These are phyloP conservation scores for Komagataella populi DNA, from an alignment of 805 yeast genomes.

Conservation along the genomic window DNA sequence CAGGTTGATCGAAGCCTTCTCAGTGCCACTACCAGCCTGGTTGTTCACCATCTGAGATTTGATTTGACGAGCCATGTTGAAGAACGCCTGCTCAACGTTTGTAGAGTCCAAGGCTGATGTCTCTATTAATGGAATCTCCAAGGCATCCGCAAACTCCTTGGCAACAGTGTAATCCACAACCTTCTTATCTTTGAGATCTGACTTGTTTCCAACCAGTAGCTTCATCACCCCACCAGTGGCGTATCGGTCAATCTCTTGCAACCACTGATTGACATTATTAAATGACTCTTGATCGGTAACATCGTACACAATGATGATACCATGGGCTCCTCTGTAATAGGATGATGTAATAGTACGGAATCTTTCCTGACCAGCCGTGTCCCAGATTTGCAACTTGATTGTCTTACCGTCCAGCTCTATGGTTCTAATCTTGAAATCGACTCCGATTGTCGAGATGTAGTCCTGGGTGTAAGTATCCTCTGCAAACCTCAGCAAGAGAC, in stretches of 20 bases:
- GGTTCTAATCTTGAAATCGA: constrained; percentile 83
- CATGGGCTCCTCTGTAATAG: constrained; percentile 97
- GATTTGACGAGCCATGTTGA: constrained; percentile 97
- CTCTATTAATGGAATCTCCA: constrained; percentile 90
- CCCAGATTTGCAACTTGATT: constrained; percentile 97
- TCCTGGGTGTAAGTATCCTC: constrained; percentile 96
- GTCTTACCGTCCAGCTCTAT: constrained; percentile 94
- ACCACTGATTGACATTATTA: constrained; percentile 95
- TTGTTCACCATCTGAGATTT: constrained; percentile 81
- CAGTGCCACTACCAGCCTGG: constrained; percentile 14
- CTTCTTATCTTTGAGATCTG: constrained; percentile 86
- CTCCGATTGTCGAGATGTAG: constrained; percentile 95
- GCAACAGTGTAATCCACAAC: constrained; percentile 94
- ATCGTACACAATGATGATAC: constrained; percentile 94
- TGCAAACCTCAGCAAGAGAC: constrained; percentile 87
- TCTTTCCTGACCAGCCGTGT: constrained; percentile 98
- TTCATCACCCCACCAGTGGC: constrained; percentile 97
- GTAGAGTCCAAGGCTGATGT: constrained; percentile 92
- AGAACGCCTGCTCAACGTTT: constrained; percentile 95
- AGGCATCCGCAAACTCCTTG: constrained; percentile 92
- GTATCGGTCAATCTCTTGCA: constrained; percentile 95
- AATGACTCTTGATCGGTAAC: constrained; percentile 95
- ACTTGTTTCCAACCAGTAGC: constrained; percentile 91
- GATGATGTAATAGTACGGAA: constrained; percentile 96
- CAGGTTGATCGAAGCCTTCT: constrained; percentile 57